phyloP scores from a whole-genome alignment of 2,329 filamentous ascomycete genomes.

The Colletotrichum sp. region DNA sequence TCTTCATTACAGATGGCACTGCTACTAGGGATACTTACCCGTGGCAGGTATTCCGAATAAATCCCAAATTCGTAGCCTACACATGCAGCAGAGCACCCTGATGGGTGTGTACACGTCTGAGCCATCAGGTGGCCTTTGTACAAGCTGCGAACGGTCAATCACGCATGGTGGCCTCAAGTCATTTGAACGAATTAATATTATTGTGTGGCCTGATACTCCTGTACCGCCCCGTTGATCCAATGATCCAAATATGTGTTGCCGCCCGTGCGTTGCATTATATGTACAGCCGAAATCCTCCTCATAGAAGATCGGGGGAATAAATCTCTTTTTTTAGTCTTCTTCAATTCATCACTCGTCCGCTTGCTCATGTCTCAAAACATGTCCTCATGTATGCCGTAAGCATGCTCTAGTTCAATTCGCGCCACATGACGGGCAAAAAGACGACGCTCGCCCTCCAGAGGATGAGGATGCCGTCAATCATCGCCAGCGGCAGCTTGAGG shows the following conservation, averaged over 20 bases:
- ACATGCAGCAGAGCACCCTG: background rate
- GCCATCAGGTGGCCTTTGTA: background rate
- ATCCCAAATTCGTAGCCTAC: background rate
- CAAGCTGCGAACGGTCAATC: background rate
- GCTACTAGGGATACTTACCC: background rate
- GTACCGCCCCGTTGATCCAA: constrained; percentile 13
- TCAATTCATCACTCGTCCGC: constrained; percentile 3
- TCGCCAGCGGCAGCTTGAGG: constrained; percentile 66
- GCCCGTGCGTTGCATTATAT: background rate
- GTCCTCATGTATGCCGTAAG: background rate
- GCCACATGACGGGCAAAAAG: constrained; percentile 81
- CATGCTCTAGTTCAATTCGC: constrained; percentile 54
- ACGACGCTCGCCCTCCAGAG: constrained; percentile 83
- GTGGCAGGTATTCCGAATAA: background rate
- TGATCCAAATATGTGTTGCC: constrained; percentile 1
- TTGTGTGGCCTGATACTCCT: background rate
- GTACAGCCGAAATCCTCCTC: constrained; percentile 2
- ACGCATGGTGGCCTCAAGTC: background rate
- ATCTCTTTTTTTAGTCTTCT: background rate
- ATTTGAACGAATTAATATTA: constrained; percentile 11
- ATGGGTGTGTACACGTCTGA: background rate
- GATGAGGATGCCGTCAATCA: constrained; percentile 71
- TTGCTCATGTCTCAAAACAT: constrained; percentile 7
- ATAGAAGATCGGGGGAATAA: background rate
- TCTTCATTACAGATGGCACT: background rate